Conservation (phyloP, 768 basidiomycete genomes). For the Boletus edulis region DNA sequence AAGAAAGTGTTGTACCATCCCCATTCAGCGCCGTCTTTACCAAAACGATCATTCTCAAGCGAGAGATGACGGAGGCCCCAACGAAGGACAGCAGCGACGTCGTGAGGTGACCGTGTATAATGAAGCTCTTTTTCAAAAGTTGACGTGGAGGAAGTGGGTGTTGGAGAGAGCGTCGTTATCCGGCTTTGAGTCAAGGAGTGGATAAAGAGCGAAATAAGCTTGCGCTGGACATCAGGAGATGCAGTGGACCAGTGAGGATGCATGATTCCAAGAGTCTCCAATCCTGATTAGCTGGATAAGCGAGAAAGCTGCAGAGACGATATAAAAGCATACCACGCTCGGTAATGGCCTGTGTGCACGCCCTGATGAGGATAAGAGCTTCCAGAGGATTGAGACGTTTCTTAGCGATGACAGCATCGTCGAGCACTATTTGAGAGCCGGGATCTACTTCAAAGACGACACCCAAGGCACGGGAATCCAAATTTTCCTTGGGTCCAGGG, state of each 20-base stretch:
- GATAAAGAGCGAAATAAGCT: conserved; percentile 68
- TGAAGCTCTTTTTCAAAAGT: conserved; percentile 65
- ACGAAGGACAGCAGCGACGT: conserved; percentile 75
- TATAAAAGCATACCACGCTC: conserved; percentile 50
- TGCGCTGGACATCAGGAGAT: conserved; percentile 64
- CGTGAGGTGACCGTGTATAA: conserved; percentile 67
- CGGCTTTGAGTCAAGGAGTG: conserved; percentile 54
- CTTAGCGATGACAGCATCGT: conserved; percentile 55
- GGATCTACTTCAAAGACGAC: conserved; percentile 61
- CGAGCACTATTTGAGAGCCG: conserved; percentile 43
- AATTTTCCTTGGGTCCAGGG: conserved; percentile 48
- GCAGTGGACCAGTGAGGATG: conserved; percentile 83
- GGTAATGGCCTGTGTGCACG: conserved; percentile 65
- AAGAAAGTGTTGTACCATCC: conserved; percentile 69
- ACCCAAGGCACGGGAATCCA: conserved; percentile 46
- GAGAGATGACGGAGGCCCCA: conserved; percentile 78
- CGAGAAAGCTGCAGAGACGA: conserved; percentile 3
- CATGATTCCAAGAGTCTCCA: conserved; percentile 82
- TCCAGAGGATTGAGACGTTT: conserved; percentile 61
- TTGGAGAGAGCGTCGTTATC: conserved; percentile 50
- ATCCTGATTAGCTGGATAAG: conserved; percentile 42
- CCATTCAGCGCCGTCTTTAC: conserved; percentile 51
- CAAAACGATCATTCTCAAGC: conserved; percentile 58
- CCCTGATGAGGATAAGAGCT: conserved; percentile 59
- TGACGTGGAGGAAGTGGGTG: conserved; percentile 43